Percentiles rank a stretch among this genome's conserved stretches.
These are phyloP conservation scores for Pseudogymnoascus sp. DNA, from an alignment of 2,329 filamentous ascomycete species.

Conservation along the genomic window DNA sequence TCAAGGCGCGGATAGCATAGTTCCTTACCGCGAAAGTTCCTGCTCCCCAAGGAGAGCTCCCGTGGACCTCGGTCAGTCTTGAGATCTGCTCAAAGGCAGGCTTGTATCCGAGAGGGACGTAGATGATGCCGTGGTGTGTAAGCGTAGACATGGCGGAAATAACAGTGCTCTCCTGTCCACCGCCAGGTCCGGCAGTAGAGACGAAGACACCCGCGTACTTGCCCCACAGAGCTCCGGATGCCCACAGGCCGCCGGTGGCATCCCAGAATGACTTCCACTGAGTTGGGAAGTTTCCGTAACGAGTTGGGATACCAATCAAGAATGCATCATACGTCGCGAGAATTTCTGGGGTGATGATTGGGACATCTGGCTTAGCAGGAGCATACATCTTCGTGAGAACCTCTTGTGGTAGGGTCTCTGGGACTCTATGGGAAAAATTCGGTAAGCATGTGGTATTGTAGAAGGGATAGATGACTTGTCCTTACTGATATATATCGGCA, in stretches of 20 bases:
- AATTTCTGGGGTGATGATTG: slow-evolving; percentile 47
- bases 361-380: slow-evolving; percentile 63
- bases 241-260: slow-evolving; percentile 75
- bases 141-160: slow-evolving; percentile 77
- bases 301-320: slow-evolving; percentile 89
- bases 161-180: slow-evolving; percentile 87
- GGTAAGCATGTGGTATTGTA: slow-evolving; percentile 14
- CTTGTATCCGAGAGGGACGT: slow-evolving; percentile 90
- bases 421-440: slow-evolving; percentile 42
- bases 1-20: background rate
- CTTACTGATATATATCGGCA: slow-evolving; percentile 74
- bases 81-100: slow-evolving; percentile 62
- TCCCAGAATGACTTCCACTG: slow-evolving; percentile 95
- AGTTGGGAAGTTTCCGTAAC: slow-evolving; percentile 96
- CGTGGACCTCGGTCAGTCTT: slow-evolving; percentile 71
- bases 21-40: slow-evolving; percentile 68
- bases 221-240: slow-evolving; percentile 65
- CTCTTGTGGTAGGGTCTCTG: slow-evolving; percentile 78
- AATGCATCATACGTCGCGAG: slow-evolving; percentile 78
- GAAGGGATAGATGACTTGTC: slow-evolving; percentile 12
- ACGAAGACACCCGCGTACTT: slow-evolving; percentile 91
- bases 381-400: slow-evolving; percentile 89
- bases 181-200: slow-evolving; percentile 73
- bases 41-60: slow-evolving; percentile 86
- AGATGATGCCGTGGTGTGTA: slow-evolving; percentile 89